A percentile compares a stretch with the other conserved stretches of the same genome.
These are phyloP conservation scores for Pestalotiopsis sp. DNA, from an alignment of 2,329 filamentous ascomycete species.

Conservation along the genomic window DNA sequence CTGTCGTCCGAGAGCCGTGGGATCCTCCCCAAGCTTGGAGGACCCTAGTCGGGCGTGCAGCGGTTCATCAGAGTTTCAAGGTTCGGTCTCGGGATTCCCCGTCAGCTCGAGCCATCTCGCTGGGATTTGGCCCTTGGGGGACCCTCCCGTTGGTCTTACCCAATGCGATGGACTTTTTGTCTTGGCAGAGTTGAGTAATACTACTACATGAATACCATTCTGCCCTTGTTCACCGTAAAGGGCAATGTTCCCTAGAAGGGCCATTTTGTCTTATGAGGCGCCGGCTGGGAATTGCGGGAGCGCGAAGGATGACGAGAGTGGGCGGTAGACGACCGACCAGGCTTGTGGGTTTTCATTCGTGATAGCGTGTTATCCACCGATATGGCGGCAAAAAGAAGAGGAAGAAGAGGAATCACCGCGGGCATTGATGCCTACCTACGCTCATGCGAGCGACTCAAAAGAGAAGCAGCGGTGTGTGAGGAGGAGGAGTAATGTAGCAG, in stretches of 20 bases:
- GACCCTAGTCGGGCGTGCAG: slow-evolving; percentile 20
- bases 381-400: not conserved
- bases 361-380: not conserved
- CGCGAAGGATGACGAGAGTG: slow-evolving; percentile 30
- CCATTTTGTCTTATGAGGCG: slow-evolving; percentile 16
- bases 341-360: not conserved
- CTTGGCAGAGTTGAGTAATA: not conserved
- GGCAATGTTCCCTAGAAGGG: not conserved
- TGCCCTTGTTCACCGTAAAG: not conserved
- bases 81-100: slow-evolving; percentile 14
- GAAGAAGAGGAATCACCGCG: not conserved
- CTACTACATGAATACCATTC: not conserved
- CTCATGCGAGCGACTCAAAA: not conserved
- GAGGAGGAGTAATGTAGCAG: not conserved
- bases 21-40: not conserved
- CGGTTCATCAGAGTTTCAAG: slow-evolving; percentile 21
- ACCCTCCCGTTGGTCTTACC: slow-evolving; percentile 9
- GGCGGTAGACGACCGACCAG: slow-evolving; percentile 19
- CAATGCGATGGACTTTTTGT: slow-evolving; percentile 4
- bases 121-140: slow-evolving; percentile 10
- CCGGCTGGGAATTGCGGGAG: slow-evolving; percentile 14
- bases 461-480: slow-evolving; percentile 6
- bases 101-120: slow-evolving; percentile 13
- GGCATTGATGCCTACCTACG: not conserved
- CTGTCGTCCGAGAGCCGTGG: slow-evolving; percentile 5